Base-by-base conservation (phyloP, 495 filamentous ascomycete species). In the Trichoderma asperelloides region DNA sequence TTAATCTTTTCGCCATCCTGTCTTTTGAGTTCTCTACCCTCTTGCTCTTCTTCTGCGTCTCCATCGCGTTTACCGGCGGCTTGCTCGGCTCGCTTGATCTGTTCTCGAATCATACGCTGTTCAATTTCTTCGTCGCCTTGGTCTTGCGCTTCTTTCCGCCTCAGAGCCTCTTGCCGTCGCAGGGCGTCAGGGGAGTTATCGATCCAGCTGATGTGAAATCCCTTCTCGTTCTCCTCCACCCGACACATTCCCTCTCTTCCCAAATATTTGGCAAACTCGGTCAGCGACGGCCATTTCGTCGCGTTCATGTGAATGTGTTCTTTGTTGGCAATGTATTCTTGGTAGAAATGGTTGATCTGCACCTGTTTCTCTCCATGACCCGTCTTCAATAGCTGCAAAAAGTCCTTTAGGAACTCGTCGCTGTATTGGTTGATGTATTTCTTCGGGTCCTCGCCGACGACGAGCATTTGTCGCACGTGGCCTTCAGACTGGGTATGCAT, bases 281-380 rank as follows among this genome's bases (percentile, higher is more conserved):
- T 91, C 66, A 99, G 78, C 43, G 82, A 76, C 80, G 67, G 84
- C 92, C 92, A 98, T 70, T 87, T 85, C 3, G 95, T 98, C 47
- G 92, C 83, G 77, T 97, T 98, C 88, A 97, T 90, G 73, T 98
- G 96, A 16, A 92, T 81, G 73, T 98, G 96, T 74, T 93, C 86
- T 73, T 90, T 90, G 75, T 90, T 81, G 18, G 80, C 78, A 68
- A 95, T 94, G 69, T 91, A 89, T 72, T 91, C 87, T 76, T 98
- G 91, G 74, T 99, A 99, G 74, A 97, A 97, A 64, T 91, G 87
- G 69, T 98, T 98, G 8, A 91, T 82, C 39, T 92, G 82, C 2
- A 97, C 85, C 65, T 84, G 79, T 78, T 98, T 98, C 73, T 93
- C 90, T 47, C 91, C 91, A 69, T 98, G 96, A 0, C 84, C 82